A percentile compares a stretch with the other conserved stretches of the same genome.
Conservation (phyloP, 768 basidiomycete genomes). For the Xanthoconium stramineum region DNA sequence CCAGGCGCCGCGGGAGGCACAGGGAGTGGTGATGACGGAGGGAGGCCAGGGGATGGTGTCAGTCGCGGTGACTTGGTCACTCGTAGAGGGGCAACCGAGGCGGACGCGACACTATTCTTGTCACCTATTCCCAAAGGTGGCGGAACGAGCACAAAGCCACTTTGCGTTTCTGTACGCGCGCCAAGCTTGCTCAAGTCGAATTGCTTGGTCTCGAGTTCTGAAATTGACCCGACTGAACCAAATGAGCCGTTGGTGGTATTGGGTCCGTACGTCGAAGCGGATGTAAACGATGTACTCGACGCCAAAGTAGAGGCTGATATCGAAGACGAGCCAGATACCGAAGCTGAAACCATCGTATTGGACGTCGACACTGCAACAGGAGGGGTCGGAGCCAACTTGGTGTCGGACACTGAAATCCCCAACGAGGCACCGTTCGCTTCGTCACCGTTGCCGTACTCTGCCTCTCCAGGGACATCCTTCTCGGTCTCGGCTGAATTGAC, state of each 20-base stretch:
- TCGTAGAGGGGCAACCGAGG: constrained; percentile 24
- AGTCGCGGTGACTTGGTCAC: constrained; percentile 26
- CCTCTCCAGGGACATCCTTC: constrained; percentile 9
- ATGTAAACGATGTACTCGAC: constrained; percentile 13
- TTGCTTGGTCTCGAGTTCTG: constrained; percentile 19
- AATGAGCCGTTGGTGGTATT: constrained; percentile 11
- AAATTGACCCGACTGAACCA: constrained; percentile 20
- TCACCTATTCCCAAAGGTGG: constrained; percentile 22
- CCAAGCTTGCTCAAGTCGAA: constrained; percentile 17
- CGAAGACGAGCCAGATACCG: constrained; percentile 14
- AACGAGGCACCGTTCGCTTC: constrained; percentile 5
- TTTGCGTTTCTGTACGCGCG: neutral
- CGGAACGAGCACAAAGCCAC: constrained; percentile 23
- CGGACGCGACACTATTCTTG: neutral
- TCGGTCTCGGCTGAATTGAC: constrained; percentile 16
- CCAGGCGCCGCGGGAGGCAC: neutral
- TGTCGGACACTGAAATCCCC: constrained; percentile 7
- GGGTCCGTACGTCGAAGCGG: constrained; percentile 15
- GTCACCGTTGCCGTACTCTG: constrained; percentile 7
- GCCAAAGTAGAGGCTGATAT: constrained; percentile 12
- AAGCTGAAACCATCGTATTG: constrained; percentile 7
- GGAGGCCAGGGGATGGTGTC: constrained; percentile 14
- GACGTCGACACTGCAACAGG: neutral
- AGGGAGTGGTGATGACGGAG: constrained; percentile 17
- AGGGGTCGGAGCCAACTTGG: neutral